Evolutionary conservation across 495 filamentous ascomycete species (phyloP).

Genomic region (Cladorrhinum samala): DNA sequence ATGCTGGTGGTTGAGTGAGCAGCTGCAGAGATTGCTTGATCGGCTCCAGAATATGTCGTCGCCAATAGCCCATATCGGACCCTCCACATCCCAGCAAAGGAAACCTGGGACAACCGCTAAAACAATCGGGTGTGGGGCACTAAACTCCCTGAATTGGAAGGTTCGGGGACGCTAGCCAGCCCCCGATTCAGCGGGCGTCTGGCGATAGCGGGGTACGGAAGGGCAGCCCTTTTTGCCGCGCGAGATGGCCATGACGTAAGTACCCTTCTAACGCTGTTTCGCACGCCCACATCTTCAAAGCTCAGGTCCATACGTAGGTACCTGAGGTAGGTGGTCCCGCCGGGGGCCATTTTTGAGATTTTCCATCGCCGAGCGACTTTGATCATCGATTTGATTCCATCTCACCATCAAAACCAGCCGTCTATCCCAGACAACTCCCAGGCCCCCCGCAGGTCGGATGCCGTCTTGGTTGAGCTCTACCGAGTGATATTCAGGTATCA

Average conservation of each 20-base stretch:
- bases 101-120: constrained; percentile 16
- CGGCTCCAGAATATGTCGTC: constrained; percentile 15
- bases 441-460: constrained; percentile 6
- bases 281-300: too few species aligned
- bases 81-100: not conserved
- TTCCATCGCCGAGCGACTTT: not conserved
- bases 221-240: too few species aligned
- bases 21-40: constrained; percentile 20
- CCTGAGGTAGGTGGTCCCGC: not conserved
- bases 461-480: not conserved
- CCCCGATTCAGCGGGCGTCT: constrained; percentile 3
- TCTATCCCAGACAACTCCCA: too few species aligned
- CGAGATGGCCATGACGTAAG: too few species aligned
- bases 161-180: constrained; percentile 5
- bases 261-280: too few species aligned
- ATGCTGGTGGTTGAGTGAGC: constrained; percentile 9
- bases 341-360: not conserved
- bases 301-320: too few species aligned
- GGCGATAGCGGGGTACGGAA: too few species aligned
- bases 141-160: constrained; percentile 5
- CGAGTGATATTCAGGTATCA: not conserved
- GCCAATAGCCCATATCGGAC: constrained; percentile 13
- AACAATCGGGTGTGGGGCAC: constrained; percentile 10
- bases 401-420: too few species aligned
- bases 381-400: not conserved